These are phyloP conservation scores for Stropharia rugosoannulata DNA, from an alignment of 768 basidiomycete species.

Conservation along the genomic window DNA sequence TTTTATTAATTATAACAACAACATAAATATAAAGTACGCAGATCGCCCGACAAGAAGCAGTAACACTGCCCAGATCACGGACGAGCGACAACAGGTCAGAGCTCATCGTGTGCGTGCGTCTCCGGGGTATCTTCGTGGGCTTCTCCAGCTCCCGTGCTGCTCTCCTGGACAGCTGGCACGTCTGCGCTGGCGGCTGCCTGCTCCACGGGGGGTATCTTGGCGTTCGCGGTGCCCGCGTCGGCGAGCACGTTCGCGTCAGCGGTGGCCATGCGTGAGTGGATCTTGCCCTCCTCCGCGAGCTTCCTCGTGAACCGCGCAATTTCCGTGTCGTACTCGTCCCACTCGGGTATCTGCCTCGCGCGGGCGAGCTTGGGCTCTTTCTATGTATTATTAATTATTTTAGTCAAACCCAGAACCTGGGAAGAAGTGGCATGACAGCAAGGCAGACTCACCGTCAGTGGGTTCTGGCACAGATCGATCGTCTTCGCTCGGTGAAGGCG, in stretches of 20 bases:
- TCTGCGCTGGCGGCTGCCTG: background rate
- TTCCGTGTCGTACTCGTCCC: slow-evolving; percentile 93
- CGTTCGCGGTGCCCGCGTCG: slow-evolving; percentile 25
- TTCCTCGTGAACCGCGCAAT: slow-evolving; percentile 80
- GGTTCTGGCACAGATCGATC: slow-evolving; percentile 96
- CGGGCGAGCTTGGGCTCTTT: slow-evolving; percentile 96
- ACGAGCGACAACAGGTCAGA: slow-evolving; percentile 2
- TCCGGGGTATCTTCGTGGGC: background rate
- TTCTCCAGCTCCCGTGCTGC: background rate
- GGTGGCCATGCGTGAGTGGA: slow-evolving; percentile 64
- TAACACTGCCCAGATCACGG: background rate
- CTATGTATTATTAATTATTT: slow-evolving; percentile 34
- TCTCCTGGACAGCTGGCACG: background rate
- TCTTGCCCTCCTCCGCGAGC: slow-evolving; percentile 68
- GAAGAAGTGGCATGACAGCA: background rate
- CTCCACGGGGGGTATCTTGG: background rate
- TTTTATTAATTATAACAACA: too few relatives aligned
- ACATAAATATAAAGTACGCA: too few relatives aligned
- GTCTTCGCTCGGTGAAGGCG: slow-evolving; percentile 80
- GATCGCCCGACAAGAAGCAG: too few relatives aligned
- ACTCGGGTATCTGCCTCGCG: slow-evolving; percentile 94
- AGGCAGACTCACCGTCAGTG: slow-evolving; percentile 69
- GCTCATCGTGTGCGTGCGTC: slow-evolving; percentile 15
- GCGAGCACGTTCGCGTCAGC: slow-evolving; percentile 73
- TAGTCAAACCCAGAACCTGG: background rate